A percentile compares a stretch with the other conserved stretches of the same genome.
Evolutionary conservation across 331 rosid genomes (phyloP).

Genomic region (Cydonia oblonga): DNA sequence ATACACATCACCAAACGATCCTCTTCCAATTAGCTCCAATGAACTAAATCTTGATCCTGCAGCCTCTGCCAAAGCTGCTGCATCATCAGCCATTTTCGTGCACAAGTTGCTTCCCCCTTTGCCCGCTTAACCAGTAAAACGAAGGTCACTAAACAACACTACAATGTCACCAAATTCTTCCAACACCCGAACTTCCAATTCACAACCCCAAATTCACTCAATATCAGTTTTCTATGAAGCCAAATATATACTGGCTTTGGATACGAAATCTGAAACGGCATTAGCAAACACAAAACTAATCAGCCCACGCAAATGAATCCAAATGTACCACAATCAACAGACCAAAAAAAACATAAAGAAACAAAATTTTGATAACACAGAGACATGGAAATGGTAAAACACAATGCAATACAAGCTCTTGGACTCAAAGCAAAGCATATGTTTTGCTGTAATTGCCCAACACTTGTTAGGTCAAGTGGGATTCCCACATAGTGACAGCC

Average conservation of each 20-base stretch:
- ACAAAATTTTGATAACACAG: neutral
- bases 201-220: slow-evolving; percentile 19
- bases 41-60: slow-evolving; percentile 76
- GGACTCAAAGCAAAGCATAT: slow-evolving; percentile 52
- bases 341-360: neutral
- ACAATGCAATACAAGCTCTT: slow-evolving; percentile 39
- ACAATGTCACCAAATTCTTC: slow-evolving; percentile 16
- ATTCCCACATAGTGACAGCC: slow-evolving; percentile 41
- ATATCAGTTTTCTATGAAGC: slow-evolving; percentile 2
- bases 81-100: slow-evolving; percentile 43
- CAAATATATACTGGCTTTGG: slow-evolving; percentile 10
- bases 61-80: slow-evolving; percentile 63
- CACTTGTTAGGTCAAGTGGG: slow-evolving; percentile 42
- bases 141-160: no score
- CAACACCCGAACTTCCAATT: slow-evolving; percentile 16
- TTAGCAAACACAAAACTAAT: slow-evolving; percentile 12
- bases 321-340: slow-evolving; percentile 14
- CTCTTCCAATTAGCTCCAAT: slow-evolving; percentile 88
- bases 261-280: slow-evolving; percentile 27
- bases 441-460: slow-evolving; percentile 5
- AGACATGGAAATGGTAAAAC: neutral
- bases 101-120: slow-evolving; percentile 24
- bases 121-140: slow-evolving; percentile 10
- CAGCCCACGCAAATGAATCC: slow-evolving; percentile 1
- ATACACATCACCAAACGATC: slow-evolving; percentile 92